Base-by-base conservation (phyloP, 495 filamentous ascomycete genomes). In the Aspergillus heteromorphus region DNA sequence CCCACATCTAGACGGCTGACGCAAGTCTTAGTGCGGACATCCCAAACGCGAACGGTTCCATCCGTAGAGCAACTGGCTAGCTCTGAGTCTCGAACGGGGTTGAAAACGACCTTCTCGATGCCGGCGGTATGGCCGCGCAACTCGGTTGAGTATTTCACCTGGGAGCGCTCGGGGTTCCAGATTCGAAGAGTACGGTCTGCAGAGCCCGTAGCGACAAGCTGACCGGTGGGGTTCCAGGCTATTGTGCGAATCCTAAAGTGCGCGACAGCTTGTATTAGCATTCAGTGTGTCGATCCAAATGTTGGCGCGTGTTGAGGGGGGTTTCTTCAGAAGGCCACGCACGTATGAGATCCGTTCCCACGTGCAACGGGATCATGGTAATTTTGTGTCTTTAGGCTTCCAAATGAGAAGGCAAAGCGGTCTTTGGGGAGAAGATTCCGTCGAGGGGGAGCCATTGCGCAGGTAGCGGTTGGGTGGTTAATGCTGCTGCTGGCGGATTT, bases 41-140 rank as follows among this genome's bases (percentile, higher is more conserved):
- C 95, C 93, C 93, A 98, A 58, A 98, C 84, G 55, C 87, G 83
- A 55, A 95, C 87, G 14, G 87, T 85, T 0, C 92, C 92, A 68
- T 97, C 93, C 10, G 76, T 80, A 19, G 88, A 88, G 57, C 90
- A 84, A 60, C 89, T 96, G 38, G 88, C 92, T 4, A 98, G 73
- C 68, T 95, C 91, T 6, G 88, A 87, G 58, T 97, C 91, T 59
- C 87, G 89, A 6, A 82, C 80, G 2, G 93, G 93, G 61, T 96
- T 92, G 74, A 95, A 98, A 4, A 87, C 82, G 2, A 97, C 86
- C 56, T 89, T 87, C 69, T 97, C 92, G 16, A 97, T 86, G 7
- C 75, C 77, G 9, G 82, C 84, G 2, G 79, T 70, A 66, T 95
- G 89, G 6, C 91, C 92, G 49, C 87, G 87, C 53, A 96, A 79